Evolutionary conservation across 2,329 filamentous ascomycete species (phyloP).

Genomic region (Bimuria novae-zelandiae): DNA sequence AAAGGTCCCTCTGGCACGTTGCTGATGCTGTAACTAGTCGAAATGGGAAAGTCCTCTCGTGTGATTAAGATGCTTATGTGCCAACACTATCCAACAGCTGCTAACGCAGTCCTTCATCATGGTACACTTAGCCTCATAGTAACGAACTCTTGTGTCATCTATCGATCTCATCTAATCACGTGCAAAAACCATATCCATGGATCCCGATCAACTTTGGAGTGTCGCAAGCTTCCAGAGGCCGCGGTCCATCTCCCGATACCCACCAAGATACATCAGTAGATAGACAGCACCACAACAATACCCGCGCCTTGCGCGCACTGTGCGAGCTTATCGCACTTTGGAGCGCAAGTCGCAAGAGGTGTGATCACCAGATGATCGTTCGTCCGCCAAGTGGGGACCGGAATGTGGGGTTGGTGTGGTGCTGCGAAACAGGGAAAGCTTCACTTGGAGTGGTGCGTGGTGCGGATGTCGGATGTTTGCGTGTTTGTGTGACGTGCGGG

Average conservation of each 20-base stretch:
- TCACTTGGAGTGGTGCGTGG: not conserved
- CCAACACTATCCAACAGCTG: slow-evolving; percentile 2
- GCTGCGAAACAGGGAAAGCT: not conserved
- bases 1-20: not conserved
- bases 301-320: not conserved
- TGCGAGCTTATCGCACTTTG: not conserved
- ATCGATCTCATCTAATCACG: not conserved
- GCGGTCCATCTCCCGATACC: not conserved
- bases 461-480: not conserved
- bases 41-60: not conserved
- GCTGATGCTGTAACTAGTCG: not conserved
- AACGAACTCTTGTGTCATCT: not conserved
- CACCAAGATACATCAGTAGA: too few relatives aligned
- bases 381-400: not conserved
- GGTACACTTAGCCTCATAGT: not conserved
- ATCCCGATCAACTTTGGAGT: too few relatives aligned
- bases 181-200: not conserved
- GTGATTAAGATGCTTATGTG: not conserved
- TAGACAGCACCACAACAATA: not conserved
- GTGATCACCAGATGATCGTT: slow-evolving; percentile 3
- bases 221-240: too few relatives aligned
- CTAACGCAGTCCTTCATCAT: not conserved
- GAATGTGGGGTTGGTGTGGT: not conserved
- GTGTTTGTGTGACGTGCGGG: not conserved
- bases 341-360: not conserved